Evolutionary conservation across 371 early-diverging fungal genomes (phyloP), one percentile per base, ranked within the genome.

Genomic region (Chytridium lagenaria): DNA sequence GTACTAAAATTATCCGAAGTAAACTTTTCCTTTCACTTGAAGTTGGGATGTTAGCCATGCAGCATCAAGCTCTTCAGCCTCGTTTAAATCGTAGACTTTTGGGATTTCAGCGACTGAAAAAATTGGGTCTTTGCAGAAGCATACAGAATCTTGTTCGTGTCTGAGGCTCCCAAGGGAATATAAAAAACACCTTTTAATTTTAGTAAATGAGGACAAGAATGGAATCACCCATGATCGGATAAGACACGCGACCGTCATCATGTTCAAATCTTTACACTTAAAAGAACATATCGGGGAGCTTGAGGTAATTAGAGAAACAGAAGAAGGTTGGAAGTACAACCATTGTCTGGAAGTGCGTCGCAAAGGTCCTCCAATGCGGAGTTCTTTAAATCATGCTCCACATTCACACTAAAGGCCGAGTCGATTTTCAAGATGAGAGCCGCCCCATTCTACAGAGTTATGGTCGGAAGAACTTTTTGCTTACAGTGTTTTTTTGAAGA

Each of bases 221-320:
- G 33, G 31, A 15, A 3, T 44, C 44, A 37, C 67, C 52, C 15
- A 51, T 34, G 10, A 68, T 68, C 31, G 68, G 68, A 49, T 51
- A 68, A 36, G 68, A 68, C 23, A 68, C 68, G 2, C 68, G 68
- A 15, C 68, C 68, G 28, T 68, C 68, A 26, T 49, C 30, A 33
- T 28, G 34, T 2, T 3, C 15, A n/a, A n/a, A 52, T 34, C 39
- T 68, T 34, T 5, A 36, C 36, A 34, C 68, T 68, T 7, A 68
- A 22, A 50, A 71, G 23, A 31, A 71, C 33, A 26, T 59, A 64
- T 66, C 52, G 26, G 2, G 61, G 50, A 3, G 7, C 70, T n/a
- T n/a, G n/a, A n/a, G n/a, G n/a, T n/a, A n/a, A n/a, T n/a, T n/a
- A n/a, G n/a, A n/a, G n/a, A n/a, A n/a, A n/a, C n/a, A n/a, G n/a